Base-by-base conservation (phyloP, 305 asterid species). In the Solanum aculeatissimum region DNA sequence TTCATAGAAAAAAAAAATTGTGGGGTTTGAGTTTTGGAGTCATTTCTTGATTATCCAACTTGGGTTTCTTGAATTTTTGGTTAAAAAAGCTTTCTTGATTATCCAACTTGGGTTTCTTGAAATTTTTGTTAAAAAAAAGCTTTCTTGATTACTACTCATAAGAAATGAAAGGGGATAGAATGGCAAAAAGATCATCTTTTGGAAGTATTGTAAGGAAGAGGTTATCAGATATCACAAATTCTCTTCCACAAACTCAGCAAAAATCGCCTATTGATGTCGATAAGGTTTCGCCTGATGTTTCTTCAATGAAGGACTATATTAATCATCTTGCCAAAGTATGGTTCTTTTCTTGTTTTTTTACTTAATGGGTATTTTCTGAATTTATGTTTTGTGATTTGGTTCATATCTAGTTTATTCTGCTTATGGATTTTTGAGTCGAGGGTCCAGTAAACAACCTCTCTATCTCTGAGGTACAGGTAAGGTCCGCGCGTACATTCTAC, bases 201-300 rank as follows among this genome's bases (percentile, higher is more conserved):
- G 99, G 98, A 38, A 92, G 81, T 83, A 90, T 91, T 82, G 87
- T 94, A 86, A 92, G 94, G 72, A 92, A 86, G 89, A 92, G 91
- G 88, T 90, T 96, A 54, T 92, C 98, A 25, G 98, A 96, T 85
- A 93, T 94, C 55, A 92, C 98, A 27, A 94, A 96, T 90, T 89
- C 93, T 57, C 78, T 80, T 75, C 97, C 97, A 47, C 95, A 92
- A 83, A 86, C 90, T 53, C 83, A 78, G 2, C 8, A 78, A 14
- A 94, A 91, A 85, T 90, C 94, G 71, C 92, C 97, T 3, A 78
- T 84, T 3, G 35, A 86, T 84, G 81, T 74, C 10, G 91, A 88
- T 13, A 89, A 90, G 82, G 66, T 85, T 78, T 66, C 87, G 0
- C 77, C 82, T 19, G 90, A 90, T 83, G 79, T 87, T 88, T 85